phyloP scores from a whole-genome alignment of 179 eudicot genomes.

The Amaranthus tricolor region DNA sequence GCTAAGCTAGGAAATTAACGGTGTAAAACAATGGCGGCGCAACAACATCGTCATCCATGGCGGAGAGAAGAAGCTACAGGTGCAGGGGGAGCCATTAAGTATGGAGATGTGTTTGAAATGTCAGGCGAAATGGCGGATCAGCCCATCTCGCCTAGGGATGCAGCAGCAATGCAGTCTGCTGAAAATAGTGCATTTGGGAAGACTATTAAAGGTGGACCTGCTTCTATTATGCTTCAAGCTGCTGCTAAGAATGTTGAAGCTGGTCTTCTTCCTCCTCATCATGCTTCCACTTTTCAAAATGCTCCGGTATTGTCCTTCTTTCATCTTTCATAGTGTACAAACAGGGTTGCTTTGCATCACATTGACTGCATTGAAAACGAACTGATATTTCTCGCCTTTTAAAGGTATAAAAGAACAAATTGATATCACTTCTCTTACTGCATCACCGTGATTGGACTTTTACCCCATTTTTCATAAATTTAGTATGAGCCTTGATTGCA shows the following conservation, averaged over 20 bases:
- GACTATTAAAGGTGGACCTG: conserved; percentile 53
- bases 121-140: conserved; percentile 50
- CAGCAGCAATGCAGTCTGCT: conserved; percentile 65
- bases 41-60: conserved; percentile 22
- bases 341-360: too few relatives aligned
- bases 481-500: too few relatives aligned
- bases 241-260: conserved; percentile 51
- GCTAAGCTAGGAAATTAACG: neutral
- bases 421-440: too few relatives aligned
- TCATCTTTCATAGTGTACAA: neutral
- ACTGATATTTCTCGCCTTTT: too few relatives aligned
- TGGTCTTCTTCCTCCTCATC: conserved; percentile 40
- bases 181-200: conserved; percentile 53
- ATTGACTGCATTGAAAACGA: too few relatives aligned
- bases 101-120: conserved; percentile 58
- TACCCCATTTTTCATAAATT: too few relatives aligned
- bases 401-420: too few relatives aligned
- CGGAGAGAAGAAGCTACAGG: conserved; percentile 23
- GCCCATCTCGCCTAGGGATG: conserved; percentile 61
- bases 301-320: neutral
- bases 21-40: conserved; percentile 19
- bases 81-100: conserved; percentile 37
- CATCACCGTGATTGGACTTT: too few relatives aligned
- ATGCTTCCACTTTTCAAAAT: neutral
- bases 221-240: conserved; percentile 67